Evolutionary conservation across 2,329 filamentous ascomycete species (phyloP), one percentile per base, ranked within the genome.

Genomic region (Phyllosticta citribraziliensis): DNA sequence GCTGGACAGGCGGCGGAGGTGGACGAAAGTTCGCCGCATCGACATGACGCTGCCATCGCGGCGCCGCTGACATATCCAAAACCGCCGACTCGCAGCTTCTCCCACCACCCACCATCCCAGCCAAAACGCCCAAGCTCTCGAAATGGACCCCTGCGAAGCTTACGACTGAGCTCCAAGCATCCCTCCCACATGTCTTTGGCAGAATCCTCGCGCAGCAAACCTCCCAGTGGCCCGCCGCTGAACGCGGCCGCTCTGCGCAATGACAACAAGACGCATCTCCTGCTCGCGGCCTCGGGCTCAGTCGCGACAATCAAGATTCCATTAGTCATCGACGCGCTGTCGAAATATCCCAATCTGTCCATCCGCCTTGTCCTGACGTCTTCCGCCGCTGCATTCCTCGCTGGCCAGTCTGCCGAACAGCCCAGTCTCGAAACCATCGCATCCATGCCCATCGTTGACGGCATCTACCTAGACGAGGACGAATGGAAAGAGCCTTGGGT

Each of bases 221-320:
- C 20, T 33, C 51, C 33, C 25, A 17, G 22, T 20, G 17, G 27
- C 10, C 24, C 58, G 52, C 58, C 51, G 55, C 14, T 59, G 35
- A 47, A 33, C 27, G 55, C 61, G 20, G n/a, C 27, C 9, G 57
- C 40, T n/a, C 12, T 27, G 22, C 50, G 74, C 56, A n/a, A 27
- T 53, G 83, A 85, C 67, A 72, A 73, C 19, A 84, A 83, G 68
- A 74, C 74, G 12, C 85, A 88, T 69, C 76, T 88, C 57, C 78
- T 91, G 17, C 79, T 90, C 52, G 84, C 83, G 47, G 84, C 84
- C 50, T 86, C 82, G 33, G 87, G 87, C 56, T 87, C 88, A 0
- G 90, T 96, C n/a, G 92, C 92, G 14, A 91, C 89, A 6, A 96
- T 96, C 69, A 97, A 97, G 71, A 73, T 81, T 62, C 78, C 78